phyloP scores from a whole-genome alignment of 768 basidiomycete genomes.

The Trametes cingulata region DNA sequence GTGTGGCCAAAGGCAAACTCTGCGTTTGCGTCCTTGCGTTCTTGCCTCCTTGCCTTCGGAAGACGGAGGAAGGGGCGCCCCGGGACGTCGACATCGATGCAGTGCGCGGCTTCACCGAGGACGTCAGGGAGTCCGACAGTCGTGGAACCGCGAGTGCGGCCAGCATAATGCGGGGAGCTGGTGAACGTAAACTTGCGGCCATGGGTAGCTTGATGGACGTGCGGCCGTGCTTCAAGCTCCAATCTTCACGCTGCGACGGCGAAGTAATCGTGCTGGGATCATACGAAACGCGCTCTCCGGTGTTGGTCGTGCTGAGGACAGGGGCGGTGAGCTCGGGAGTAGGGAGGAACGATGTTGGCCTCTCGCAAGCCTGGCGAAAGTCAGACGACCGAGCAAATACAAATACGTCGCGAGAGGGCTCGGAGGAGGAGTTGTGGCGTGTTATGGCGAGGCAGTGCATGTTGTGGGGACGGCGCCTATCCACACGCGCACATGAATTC shows the following conservation, averaged over 20 bases:
- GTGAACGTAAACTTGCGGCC: not conserved
- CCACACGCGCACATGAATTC: not conserved
- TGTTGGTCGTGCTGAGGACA: too few relatives aligned
- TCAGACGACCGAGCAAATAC: not conserved
- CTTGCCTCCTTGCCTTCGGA: too few relatives aligned
- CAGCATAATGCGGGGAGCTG: too few relatives aligned
- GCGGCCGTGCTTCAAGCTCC: too few relatives aligned
- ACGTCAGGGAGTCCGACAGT: not conserved
- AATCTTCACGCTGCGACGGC: too few relatives aligned
- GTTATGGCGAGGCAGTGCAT: slow-evolving; percentile 1
- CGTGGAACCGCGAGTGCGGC: not conserved
- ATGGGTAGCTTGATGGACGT: too few relatives aligned
- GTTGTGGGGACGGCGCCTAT: not conserved
- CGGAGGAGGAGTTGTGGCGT: slow-evolving; percentile 1
- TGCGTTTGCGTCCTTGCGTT: too few relatives aligned
- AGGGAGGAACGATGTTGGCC: not conserved
- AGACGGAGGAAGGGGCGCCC: slow-evolving; percentile 5
- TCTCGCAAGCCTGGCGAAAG: not conserved
- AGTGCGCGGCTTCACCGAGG: not conserved
- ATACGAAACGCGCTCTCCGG: too few relatives aligned
- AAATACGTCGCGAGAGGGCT: not conserved
- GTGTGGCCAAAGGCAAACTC: not conserved
- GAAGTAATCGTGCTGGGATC: too few relatives aligned
- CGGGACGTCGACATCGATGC: not conserved
- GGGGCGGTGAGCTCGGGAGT: too few relatives aligned